Base-by-base conservation (phyloP, 2,329 filamentous ascomycete genomes). In the Scytalidium sp. region DNA sequence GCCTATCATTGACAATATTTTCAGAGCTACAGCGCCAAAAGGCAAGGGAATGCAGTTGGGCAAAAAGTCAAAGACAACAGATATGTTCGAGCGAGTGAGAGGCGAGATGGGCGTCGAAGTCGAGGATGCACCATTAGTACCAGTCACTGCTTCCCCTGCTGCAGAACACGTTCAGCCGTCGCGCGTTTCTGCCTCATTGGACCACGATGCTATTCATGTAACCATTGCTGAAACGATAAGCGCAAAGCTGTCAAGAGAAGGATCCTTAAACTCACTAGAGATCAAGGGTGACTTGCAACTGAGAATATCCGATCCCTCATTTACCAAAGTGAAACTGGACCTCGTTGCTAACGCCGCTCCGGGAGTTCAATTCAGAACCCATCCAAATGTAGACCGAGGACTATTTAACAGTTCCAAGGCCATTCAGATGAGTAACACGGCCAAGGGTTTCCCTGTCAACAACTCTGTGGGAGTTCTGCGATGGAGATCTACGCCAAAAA, bases 21-120 rank as follows among this genome's bases (percentile, higher is more conserved):
- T 43, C 56, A 82, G 76, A 64, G 74, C 79, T 45, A 67, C 82
- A 63, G 82, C 88, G 45, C 81, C 86, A 52, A 90, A 95, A 73
- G 91, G 90, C 62, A 99, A 99, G 77, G 94, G 94, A 60, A 99
- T 99, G 95, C 93, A 97, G 71, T 78, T 99, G 50, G 94, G 94
- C 71, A 97, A 97, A 78, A 99, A 99, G 75, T 96, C 90, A 53
- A 97, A 97, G 77, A 92, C 90, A 19, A 96, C 88, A 23, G 93
- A 96, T 69, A 96, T 97, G 79, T 97, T 96, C 67, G 93, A 97
- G 71, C 88, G 92, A 63, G 92, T 99, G 27, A 87, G 91, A 58
- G 90, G 89, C 52, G 93, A 97, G 57, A 79, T 97, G 66, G 92
- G 91, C n/a, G 80, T 86, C 32, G 90, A 96, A 64, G 84, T 84